phyloP scores from a whole-genome alignment of 2,329 filamentous ascomycete species.

The Alternaria gansuensis region DNA sequence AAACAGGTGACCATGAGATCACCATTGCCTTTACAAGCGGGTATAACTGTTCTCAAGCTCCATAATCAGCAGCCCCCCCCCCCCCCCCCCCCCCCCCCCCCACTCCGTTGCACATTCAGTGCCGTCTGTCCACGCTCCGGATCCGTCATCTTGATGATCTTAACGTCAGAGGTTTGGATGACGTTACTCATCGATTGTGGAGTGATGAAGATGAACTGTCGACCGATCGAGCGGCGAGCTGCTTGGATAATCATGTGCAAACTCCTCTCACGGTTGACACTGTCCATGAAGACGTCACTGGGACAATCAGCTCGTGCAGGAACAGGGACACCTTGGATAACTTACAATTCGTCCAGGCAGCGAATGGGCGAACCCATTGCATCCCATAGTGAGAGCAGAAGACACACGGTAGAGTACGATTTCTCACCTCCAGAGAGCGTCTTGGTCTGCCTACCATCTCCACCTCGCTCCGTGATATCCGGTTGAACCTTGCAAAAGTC shows the following conservation, averaged over 20 bases:
- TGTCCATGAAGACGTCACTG: conserved; percentile 97
- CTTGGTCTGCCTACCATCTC: conserved; percentile 81
- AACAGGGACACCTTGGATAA: conserved; percentile 18
- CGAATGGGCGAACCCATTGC: conserved; percentile 96
- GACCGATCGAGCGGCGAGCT: conserved; percentile 83
- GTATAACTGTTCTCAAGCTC: conserved; percentile 32
- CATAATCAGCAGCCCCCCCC: not conserved
- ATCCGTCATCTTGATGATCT: conserved; percentile 73
- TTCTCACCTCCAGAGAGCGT: conserved; percentile 97
- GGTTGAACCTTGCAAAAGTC: conserved; percentile 64
- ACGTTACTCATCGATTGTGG: conserved; percentile 77
- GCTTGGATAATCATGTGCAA: conserved; percentile 93
- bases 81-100: too few relatives aligned
- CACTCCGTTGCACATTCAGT: conserved; percentile 44
- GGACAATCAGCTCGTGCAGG: conserved; percentile 23
- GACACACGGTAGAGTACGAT: conserved; percentile 95
- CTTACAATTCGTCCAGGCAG: conserved; percentile 90
- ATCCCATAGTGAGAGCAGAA: conserved; percentile 93
- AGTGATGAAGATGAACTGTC: conserved; percentile 96
- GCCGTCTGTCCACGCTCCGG: conserved; percentile 62
- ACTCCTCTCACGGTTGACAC: conserved; percentile 90
- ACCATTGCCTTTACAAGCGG: conserved; percentile 24
- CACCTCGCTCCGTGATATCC: conserved; percentile 72
- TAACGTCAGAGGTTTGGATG: conserved; percentile 69
- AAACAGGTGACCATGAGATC: not conserved